Evolutionary conservation across 768 basidiomycete species (phyloP).

Genomic region (Russula olivacea): DNA sequence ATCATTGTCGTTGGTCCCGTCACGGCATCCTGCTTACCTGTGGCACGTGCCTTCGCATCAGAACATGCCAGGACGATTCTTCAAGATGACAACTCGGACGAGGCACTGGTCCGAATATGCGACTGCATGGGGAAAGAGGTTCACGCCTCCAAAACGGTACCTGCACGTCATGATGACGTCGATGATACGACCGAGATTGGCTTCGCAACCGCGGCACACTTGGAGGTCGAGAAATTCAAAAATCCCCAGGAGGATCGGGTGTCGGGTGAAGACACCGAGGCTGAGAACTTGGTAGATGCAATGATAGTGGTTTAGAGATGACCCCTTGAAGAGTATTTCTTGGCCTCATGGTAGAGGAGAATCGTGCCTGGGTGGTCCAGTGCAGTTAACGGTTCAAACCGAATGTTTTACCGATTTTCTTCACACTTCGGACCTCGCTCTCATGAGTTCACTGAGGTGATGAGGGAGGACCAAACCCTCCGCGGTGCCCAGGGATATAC

Average conservation of each 20-base stretch:
- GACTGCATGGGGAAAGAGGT: constrained; percentile 33
- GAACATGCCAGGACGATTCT: constrained; percentile 55
- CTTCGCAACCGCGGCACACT: constrained; percentile 41
- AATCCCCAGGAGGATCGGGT: constrained; percentile 24
- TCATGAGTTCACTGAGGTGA: neutral
- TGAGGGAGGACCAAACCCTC: neutral
- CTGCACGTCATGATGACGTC: constrained; percentile 15
- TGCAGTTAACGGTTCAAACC: neutral
- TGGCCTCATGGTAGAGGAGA: neutral
- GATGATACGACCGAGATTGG: constrained; percentile 47
- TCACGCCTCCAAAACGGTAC: constrained; percentile 9
- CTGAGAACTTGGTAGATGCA: neutral
- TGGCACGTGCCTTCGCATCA: constrained; percentile 66
- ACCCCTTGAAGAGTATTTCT: neutral
- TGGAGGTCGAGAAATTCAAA: constrained; percentile 26
- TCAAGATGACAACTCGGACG: constrained; percentile 41
- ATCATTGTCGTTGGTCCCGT: constrained; percentile 54
- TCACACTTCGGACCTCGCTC: neutral
- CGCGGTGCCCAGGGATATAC: too few relatives aligned
- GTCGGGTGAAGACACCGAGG: constrained; percentile 9
- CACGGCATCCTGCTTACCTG: constrained; percentile 46
- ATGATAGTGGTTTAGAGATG: constrained; percentile 1
- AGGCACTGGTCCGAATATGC: constrained; percentile 41
- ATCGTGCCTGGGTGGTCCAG: neutral
- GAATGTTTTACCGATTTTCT: neutral